phyloP scores from a whole-genome alignment of 345 rosid species.

The Syzygium grande region DNA sequence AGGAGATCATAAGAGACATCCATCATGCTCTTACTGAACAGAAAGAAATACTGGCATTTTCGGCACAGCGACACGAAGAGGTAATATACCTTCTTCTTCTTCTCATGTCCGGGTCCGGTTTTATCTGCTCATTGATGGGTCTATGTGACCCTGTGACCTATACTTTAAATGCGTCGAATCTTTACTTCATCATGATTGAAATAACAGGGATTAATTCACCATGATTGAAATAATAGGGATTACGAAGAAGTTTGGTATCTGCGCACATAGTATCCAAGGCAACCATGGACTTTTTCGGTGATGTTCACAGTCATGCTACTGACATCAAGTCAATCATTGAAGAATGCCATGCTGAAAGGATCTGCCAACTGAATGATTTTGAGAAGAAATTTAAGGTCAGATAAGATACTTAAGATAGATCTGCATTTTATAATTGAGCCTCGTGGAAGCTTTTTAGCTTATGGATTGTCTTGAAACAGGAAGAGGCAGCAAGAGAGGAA shows the following conservation, averaged over 20 bases:
- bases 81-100: slow-evolving; percentile 14
- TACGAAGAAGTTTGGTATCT: slow-evolving; percentile 43
- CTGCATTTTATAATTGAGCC: background rate
- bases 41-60: slow-evolving; percentile 43
- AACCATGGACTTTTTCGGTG: slow-evolving; percentile 42
- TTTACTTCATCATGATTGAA: background rate
- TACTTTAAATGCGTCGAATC: background rate
- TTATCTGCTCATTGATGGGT: background rate
- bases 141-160: background rate
- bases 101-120: background rate
- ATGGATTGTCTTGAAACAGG: slow-evolving; percentile 36
- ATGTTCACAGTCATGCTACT: slow-evolving; percentile 53
- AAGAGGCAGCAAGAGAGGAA: slow-evolving; percentile 71
- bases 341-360: slow-evolving; percentile 43
- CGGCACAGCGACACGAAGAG: slow-evolving; percentile 62
- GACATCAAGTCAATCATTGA: slow-evolving; percentile 30
- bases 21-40: slow-evolving; percentile 55
- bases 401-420: background rate
- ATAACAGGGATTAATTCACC: slow-evolving; percentile 33
- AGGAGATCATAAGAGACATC: slow-evolving; percentile 39
- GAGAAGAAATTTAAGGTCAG: slow-evolving; percentile 59
- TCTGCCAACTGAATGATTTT: slow-evolving; percentile 40
- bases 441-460: background rate
- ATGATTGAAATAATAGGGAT: slow-evolving; percentile 27
- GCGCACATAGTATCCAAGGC: slow-evolving; percentile 55